Conservation (phyloP, 768 basidiomycete genomes). For the Russula foetens region DNA sequence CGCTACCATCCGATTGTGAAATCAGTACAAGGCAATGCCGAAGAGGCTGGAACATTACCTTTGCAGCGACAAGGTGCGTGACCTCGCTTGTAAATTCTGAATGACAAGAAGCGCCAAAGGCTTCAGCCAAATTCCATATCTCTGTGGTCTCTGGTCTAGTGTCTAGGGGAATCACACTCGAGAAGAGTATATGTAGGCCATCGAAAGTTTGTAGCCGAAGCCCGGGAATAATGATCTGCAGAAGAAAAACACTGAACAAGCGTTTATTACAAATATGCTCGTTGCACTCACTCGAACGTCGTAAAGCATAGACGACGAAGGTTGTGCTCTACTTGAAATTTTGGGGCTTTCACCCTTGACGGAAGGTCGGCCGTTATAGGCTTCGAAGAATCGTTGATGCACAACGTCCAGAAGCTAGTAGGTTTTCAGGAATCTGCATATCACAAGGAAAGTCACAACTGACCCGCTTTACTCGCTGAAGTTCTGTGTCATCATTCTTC, state of each 20-base stretch:
- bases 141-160: slow-evolving; percentile 70
- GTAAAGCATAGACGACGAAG: slow-evolving; percentile 29
- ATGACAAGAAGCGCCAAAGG: slow-evolving; percentile 82
- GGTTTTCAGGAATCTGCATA: background rate
- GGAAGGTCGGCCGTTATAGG: slow-evolving; percentile 42
- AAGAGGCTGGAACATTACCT: slow-evolving; percentile 40
- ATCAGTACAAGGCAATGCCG: slow-evolving; percentile 4
- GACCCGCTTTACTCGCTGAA: slow-evolving; percentile 70
- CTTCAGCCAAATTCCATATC: slow-evolving; percentile 76
- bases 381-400: slow-evolving; percentile 66
- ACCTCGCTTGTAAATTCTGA: slow-evolving; percentile 55
- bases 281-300: slow-evolving; percentile 70
- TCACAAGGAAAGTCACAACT: slow-evolving; percentile 19
- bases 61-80: slow-evolving; percentile 90
- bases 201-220: slow-evolving; percentile 71
- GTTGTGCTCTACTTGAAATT: slow-evolving; percentile 24
- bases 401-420: slow-evolving; percentile 72
- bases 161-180: slow-evolving; percentile 91
- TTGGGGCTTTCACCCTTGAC: slow-evolving; percentile 27
- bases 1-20: slow-evolving; percentile 37
- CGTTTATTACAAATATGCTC: background rate
- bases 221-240: slow-evolving; percentile 75
- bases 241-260: background rate
- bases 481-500: slow-evolving; percentile 81
- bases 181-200: slow-evolving; percentile 81